Evolutionary conservation across 192 early-diverging fungal genomes (phyloP).

Genomic region (Obelidium mucronatum): DNA sequence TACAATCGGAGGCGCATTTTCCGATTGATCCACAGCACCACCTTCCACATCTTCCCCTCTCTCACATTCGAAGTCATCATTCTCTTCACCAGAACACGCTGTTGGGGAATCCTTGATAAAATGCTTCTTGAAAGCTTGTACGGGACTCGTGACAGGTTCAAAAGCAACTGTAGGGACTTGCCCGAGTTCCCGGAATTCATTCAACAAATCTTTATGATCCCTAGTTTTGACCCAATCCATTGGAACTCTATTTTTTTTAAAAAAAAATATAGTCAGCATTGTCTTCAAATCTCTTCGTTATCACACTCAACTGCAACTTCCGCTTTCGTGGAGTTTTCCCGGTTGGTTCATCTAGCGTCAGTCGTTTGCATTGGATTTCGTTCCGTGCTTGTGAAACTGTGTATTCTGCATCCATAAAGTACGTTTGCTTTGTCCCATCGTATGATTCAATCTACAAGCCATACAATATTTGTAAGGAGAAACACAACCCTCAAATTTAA

Average conservation of each 20-base stretch:
- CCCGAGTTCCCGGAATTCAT: conserved; percentile 11
- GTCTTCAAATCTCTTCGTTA: neutral
- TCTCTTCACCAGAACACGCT: neutral
- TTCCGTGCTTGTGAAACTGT: conserved; percentile 29
- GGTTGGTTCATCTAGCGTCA: conserved; percentile 44
- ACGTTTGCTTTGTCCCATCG: too few species aligned
- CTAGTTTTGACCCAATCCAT: conserved; percentile 30
- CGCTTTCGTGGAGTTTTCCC: conserved; percentile 50
- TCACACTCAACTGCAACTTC: conserved; percentile 37
- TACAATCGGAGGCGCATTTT: neutral
- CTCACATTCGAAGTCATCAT: neutral
- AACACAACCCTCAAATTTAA: too few species aligned
- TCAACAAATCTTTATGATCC: conserved; percentile 6
- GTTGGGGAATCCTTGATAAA: neutral
- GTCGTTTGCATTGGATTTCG: conserved; percentile 41
- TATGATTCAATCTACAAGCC: too few species aligned
- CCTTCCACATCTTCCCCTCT: neutral
- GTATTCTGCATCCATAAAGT: neutral
- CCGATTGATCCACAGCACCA: neutral
- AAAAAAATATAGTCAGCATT: neutral
- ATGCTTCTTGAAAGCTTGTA: neutral
- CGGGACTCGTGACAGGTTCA: neutral
- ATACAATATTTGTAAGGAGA: too few species aligned
- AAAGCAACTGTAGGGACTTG: neutral
- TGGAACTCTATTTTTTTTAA: conserved; percentile 16